Evolutionary conservation across 805 yeast genomes (phyloP).

Genomic region (Monosporozyma aerobia): DNA sequence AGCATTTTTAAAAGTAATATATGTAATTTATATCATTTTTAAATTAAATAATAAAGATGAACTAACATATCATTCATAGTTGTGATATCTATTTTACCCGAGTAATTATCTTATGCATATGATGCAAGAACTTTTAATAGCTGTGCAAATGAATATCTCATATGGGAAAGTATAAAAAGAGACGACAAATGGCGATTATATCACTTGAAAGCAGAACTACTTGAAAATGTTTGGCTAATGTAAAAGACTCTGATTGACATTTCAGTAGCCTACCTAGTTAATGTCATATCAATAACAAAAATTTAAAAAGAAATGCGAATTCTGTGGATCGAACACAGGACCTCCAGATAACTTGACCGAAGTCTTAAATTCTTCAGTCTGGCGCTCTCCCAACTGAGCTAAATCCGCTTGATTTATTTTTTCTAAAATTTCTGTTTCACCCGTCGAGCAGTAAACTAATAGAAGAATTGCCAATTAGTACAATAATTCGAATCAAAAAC

Average conservation of each 20-base stretch:
- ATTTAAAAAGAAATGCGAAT: slow-evolving; percentile 36
- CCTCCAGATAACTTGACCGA: slow-evolving; percentile 43
- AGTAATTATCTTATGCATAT: too few species aligned
- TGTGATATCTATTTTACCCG: neutral
- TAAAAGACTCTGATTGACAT: too few species aligned
- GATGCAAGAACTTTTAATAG: too few species aligned
- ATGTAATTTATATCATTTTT: neutral
- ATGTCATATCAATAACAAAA: slow-evolving; percentile 1
- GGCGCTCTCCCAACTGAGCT: slow-evolving; percentile 40
- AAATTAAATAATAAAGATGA: neutral
- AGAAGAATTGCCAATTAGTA: too few species aligned
- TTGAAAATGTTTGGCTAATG: too few species aligned
- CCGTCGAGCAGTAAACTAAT: too few species aligned
- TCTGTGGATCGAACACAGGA: slow-evolving; percentile 85
- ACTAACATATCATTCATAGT: neutral
- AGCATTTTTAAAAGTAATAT: neutral
- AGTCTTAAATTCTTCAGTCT: slow-evolving; percentile 29
- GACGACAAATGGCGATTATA: too few species aligned
- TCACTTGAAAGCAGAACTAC: too few species aligned
- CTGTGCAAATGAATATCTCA: too few species aligned
- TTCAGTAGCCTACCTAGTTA: neutral
- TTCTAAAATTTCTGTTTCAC: too few species aligned
- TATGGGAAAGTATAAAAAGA: too few species aligned
- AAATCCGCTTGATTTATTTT: slow-evolving; percentile 26
- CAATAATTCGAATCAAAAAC: too few species aligned